These are phyloP conservation scores for Symbiotaphrina buchneri DNA, from an alignment of 495 filamentous ascomycete species.

Conservation along the genomic window DNA sequence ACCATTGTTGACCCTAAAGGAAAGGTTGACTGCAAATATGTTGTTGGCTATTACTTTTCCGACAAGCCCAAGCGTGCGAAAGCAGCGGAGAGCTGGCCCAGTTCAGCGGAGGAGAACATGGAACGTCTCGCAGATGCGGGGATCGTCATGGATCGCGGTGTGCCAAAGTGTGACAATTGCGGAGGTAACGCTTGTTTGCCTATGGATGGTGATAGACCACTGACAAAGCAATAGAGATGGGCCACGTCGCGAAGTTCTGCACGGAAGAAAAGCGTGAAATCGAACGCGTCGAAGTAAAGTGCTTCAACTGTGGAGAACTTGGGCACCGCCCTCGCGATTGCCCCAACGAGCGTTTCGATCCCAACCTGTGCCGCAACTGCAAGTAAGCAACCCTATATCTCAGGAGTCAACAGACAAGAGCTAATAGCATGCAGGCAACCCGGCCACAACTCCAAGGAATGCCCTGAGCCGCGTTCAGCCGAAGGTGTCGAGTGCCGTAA, in stretches of 20 bases:
- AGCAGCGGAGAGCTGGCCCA: constrained; percentile 39
- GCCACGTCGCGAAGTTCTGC: constrained; percentile 48
- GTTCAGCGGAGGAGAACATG: constrained; percentile 40
- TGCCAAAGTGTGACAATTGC: constrained; percentile 52
- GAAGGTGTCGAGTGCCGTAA: constrained; percentile 60
- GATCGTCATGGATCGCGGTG: constrained; percentile 35
- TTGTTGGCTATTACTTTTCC: constrained; percentile 43
- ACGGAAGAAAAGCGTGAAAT: constrained; percentile 29
- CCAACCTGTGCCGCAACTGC: constrained; percentile 53
- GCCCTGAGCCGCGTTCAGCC: constrained; percentile 47
- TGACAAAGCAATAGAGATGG: constrained; percentile 34
- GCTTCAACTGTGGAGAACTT: constrained; percentile 46
- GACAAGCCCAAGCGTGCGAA: constrained; percentile 39
- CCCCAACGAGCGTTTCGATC: constrained; percentile 25
- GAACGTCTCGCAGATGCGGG: constrained; percentile 55
- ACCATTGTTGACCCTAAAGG: constrained; percentile 74
- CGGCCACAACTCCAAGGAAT: constrained; percentile 36
- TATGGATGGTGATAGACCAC: neutral
- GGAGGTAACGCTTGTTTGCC: too few relatives aligned
- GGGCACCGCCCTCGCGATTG: constrained; percentile 58
- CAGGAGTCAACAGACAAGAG: neutral
- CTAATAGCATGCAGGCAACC: constrained; percentile 16
- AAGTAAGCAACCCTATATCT: constrained; percentile 21
- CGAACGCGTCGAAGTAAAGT: constrained; percentile 32
- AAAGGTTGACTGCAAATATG: constrained; percentile 49